Base-by-base conservation (phyloP, 306 rosid species). In the Lathyrus oleraceus region DNA sequence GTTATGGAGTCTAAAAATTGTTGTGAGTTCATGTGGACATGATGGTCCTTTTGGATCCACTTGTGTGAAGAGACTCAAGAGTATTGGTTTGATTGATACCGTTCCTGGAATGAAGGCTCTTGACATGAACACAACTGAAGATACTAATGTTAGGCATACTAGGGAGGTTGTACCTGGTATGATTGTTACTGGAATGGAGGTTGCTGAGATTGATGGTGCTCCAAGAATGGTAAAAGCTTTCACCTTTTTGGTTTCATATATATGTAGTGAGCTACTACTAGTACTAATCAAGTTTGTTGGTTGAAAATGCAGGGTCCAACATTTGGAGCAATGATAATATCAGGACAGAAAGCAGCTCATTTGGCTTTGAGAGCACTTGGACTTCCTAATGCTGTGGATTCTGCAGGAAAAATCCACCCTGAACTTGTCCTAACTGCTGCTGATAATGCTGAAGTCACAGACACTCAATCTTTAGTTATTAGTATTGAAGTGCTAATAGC, bases 161-260 rank as follows among this genome's bases (percentile, higher is more conserved):
- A 77, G 97, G 48, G 97, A 92, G 76, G 39, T 89, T 30, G 96
- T 92, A 6, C 96, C 97, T 6, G 96, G 97, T 0, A 92, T 92
- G 97, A 89, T 92, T 3, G 95, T 92, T 13, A 86, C 97, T 9
- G 96, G 97, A 2, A 92, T 92, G 97, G 97, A 92, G 35, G 97
- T 92, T 57, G 97, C 96, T 0, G 97, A 92, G 83, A 89, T 92
- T 52, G 97, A 92, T 67, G 96, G 96, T 6, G 85, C 96, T 32
- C 97, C 97, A 8, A 86, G 96, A 81, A 92, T 92, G 97, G 97
- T 91, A 89, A 60, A 45, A 61, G 0, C 12, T 45, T 14, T 20
- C 32, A 10, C 14, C 13, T 76, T 28, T 58, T 19, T 10, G 3
- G 28, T 53, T 20, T 53, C 6, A 53, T 20, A 20, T 52, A 32